Conservation (phyloP, 1,139 yeast species). For the Meyerozyma smithsonii region DNA sequence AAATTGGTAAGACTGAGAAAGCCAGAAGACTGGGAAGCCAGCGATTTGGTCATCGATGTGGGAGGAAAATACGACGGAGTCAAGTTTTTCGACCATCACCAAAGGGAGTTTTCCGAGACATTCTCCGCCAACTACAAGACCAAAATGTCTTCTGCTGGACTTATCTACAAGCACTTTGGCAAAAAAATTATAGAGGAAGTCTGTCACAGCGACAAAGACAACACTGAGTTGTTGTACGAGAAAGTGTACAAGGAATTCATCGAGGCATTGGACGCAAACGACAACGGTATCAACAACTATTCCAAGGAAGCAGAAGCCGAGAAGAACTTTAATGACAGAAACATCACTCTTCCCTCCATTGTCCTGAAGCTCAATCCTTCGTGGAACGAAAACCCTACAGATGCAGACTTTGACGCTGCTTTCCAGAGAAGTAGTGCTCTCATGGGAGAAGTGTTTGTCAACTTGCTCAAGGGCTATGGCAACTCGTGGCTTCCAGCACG, state of each 20-base stretch:
- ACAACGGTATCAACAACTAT: slow-evolving; percentile 83
- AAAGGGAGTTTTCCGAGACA: slow-evolving; percentile 51
- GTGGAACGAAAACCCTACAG: slow-evolving; percentile 69
- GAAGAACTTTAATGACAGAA: slow-evolving; percentile 45
- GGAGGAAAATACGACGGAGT: slow-evolving; percentile 88
- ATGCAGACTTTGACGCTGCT: slow-evolving; percentile 59
- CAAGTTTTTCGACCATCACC: slow-evolving; percentile 94
- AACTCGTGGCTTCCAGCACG: slow-evolving; percentile 92
- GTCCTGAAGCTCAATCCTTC: slow-evolving; percentile 76
- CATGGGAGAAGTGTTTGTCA: slow-evolving; percentile 77
- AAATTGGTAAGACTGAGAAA: slow-evolving; percentile 78
- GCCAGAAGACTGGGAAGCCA: slow-evolving; percentile 73
- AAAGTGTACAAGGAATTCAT: slow-evolving; percentile 80
- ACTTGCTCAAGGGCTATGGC: slow-evolving; percentile 68
- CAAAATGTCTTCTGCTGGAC: slow-evolving; percentile 89
- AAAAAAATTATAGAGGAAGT: slow-evolving; percentile 57
- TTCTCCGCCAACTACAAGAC: slow-evolving; percentile 45
- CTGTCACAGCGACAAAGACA: slow-evolving; percentile 13
- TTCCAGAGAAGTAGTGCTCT: slow-evolving; percentile 70
- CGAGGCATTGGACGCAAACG: slow-evolving; percentile 84
- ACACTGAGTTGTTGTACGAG: slow-evolving; percentile 58
- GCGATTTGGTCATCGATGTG: slow-evolving; percentile 94
- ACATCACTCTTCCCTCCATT: slow-evolving; percentile 74
- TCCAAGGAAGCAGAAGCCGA: slow-evolving; percentile 44
- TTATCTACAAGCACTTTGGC: slow-evolving; percentile 91